These are phyloP conservation scores for Aspergillus chevalieri DNA, from an alignment of 2,329 filamentous ascomycete species.

Conservation along the genomic window DNA sequence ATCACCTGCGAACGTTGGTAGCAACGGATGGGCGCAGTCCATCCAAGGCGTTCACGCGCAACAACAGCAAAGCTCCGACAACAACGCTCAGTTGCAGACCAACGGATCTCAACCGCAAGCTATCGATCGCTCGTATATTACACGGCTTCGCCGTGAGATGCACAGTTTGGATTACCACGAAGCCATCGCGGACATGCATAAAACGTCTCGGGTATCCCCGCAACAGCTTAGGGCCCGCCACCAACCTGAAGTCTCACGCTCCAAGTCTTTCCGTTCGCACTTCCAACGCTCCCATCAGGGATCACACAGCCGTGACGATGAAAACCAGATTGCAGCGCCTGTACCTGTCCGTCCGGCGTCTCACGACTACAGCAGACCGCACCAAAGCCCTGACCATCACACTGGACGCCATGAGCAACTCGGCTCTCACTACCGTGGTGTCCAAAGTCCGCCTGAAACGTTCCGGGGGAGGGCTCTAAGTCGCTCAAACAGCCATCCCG, in stretches of 20 bases:
- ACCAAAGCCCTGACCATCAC: too few species aligned
- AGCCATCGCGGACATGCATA: background rate
- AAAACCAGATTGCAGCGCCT: too few species aligned
- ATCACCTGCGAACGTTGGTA: background rate
- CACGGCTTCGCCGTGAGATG: background rate
- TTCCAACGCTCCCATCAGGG: too few species aligned
- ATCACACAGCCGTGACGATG: too few species aligned
- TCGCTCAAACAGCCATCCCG: too few species aligned
- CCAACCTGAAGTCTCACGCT: background rate
- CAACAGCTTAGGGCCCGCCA: background rate
- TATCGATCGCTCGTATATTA: background rate
- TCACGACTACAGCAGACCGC: too few species aligned
- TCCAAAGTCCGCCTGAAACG: too few species aligned
- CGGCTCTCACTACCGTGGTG: too few species aligned
- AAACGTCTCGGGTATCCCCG: background rate
- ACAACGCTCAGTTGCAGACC: background rate
- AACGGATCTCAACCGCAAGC: background rate
- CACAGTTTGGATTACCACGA: background rate
- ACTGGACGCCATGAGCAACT: too few species aligned
- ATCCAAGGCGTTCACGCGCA: background rate
- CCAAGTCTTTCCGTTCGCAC: background rate
- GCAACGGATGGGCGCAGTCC: background rate
- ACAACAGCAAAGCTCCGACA: background rate
- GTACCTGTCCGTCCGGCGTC: too few species aligned
- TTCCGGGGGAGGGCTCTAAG: too few species aligned